Base-by-base conservation (phyloP, 768 basidiomycete genomes). In the Amanita phalloides region DNA sequence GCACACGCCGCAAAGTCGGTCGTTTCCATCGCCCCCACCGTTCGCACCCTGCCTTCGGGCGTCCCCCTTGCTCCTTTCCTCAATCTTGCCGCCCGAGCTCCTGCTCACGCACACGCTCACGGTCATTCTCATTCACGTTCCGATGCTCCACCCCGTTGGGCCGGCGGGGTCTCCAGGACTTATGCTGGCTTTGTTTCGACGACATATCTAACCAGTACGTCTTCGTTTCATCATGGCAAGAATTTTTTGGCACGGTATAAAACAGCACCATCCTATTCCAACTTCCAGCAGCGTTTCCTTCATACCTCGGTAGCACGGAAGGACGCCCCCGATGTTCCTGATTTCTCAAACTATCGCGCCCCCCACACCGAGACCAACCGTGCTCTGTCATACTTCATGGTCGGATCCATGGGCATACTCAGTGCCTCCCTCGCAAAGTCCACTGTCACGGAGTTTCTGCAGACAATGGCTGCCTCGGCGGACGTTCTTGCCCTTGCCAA, bases 401-500 rank as follows among this genome's bases (percentile, higher is more conserved):
- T 91, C 56, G 89, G 91, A 61, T 77, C 91, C 38, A 78, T 97
- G 61, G 96, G 96, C 63, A 78, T 96, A 62, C 79, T 99, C 68
- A 84, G 90, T 56, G 96, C 95, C 51, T 91, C 91, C 17, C 90
- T 82, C 54, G 94, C 94, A 60, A 95, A 98, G 72, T 90, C 91
- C 30, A 82, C 85, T 58, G 84, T 98, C 58, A 81, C 90, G 55
- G 94, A 95, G 68, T 94, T 98, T 72, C 75, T 99, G 55, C 81
- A 86, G 63, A 93, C 91, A 56, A 95, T 99, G 92, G 78, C 90
- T 48, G 96, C 96, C 21, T 95, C 93, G 36, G 93, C 95, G 33
- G 96, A 99, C 64, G 95, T 99, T 49, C 83, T 98, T 60, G 96
- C 96, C 46, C 78, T 98, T 58, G 96, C 96, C 55, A 98, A 97